Base-by-base conservation (phyloP, 1,284 basidiomycete species). In the Austroboletus rostrupii region DNA sequence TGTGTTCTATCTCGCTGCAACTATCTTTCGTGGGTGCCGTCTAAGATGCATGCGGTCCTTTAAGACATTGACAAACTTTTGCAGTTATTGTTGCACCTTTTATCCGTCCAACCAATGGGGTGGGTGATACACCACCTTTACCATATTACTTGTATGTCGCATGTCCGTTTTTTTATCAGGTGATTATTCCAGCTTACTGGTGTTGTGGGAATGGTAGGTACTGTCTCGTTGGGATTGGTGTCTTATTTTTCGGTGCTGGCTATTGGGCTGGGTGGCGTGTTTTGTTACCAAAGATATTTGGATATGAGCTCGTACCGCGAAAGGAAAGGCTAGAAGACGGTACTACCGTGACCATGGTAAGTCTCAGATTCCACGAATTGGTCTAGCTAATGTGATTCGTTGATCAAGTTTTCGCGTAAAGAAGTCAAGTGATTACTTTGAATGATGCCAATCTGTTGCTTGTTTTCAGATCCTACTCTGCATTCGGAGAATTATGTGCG, bases 261-360 rank as follows among this genome's bases (percentile, higher is more conserved):
- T 84, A 81, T 61, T 84, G 81, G 83, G 74, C 74, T 0, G 65
- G 61, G 10, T 82, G 80, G 80, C 72, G 76, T 0, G 52, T 80
- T 41, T 20, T 77, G 2, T 58, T 83, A 10, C 81, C 81, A 1
- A 64, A 66, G 16, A 58, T 78, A 10, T 77, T 79, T 44, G 68
- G 73, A 7, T 81, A 81, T 57, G 65, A 71, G 48, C 71, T 79
- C 43, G 65, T 75, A 1, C 75, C 77, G 5, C 62, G 57, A 26
- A 81, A 80, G 53, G 76, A 77, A 48, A 66, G 50, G 10, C 66
- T 84, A 6, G 53, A 65, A 6, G 82, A 84, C 52, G 82, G 81
- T 9, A 85, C 80, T 0, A 71, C 76, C 13, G 74, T 83, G 42
- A 80, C 76, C 0, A 49, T 76, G 60, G 80, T 82, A 52, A 46